Base-by-base conservation (phyloP, 2,329 filamentous ascomycete genomes). In the Sporothrix dimorphospora region DNA sequence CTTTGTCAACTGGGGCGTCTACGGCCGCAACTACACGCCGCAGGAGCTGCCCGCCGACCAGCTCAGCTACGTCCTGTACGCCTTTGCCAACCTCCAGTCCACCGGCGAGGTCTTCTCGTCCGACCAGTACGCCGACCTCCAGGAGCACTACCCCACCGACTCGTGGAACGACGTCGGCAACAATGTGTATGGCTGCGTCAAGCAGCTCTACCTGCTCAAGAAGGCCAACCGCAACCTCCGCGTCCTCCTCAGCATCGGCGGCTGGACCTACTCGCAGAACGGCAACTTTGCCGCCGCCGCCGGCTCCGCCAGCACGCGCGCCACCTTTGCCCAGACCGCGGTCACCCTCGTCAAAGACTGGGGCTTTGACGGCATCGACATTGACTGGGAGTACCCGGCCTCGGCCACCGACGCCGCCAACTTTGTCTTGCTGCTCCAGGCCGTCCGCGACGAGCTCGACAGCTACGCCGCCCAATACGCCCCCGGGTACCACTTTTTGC, bases 201-300 rank as follows among this genome's bases (percentile, higher is more conserved):
- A 96, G 82, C 92, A 97, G 77, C 84, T 97, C 0, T 93, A 88
- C 79, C 82, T 92, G 8, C 84, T 94, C 57, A 97, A 97, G 82
- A 90, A 94, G 80, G 81, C 85, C 72, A 91, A 97, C 80, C 90
- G 93, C 19, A 88, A 93, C 63, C 80, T 97, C 70, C 97, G 97
- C 79, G 85, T 91, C 1, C 84, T 97, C 27, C 86, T 97, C 4
- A 92, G 89, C 65, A 93, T 97, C 75, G 94, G 94, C 65, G 94
- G 94, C 40, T 97, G 92, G 92, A 94, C 92, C 0, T 96, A 93
- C 81, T 94, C 92, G 1, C 83, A 86, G 76, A 93, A 93, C 79
- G 73, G 72, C 45, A 71, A 72, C 53, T 95, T 97, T 78, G 85
- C 92, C 0, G 83, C 84, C 1, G 90, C 90, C 0, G 89, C 90